Conservation (phyloP, 2,329 filamentous ascomycete genomes). For the Pseudopithomyces chartarum region DNA sequence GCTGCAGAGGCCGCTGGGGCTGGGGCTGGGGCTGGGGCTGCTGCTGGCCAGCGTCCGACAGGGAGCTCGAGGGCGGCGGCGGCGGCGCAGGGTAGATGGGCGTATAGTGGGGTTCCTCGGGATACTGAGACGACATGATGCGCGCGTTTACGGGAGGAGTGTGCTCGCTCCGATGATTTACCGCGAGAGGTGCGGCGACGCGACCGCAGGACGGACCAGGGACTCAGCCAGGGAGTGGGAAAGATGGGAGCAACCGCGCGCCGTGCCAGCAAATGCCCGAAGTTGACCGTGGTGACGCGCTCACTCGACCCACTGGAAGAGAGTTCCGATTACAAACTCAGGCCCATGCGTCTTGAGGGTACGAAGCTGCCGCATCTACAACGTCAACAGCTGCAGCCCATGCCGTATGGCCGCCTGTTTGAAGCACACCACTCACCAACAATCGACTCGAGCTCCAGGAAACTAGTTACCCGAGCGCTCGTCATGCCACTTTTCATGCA, state of each 20-base stretch:
- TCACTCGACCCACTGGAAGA: background rate
- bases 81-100: conserved; percentile 35
- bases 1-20: conserved; percentile 21
- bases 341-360: background rate
- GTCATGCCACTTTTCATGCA: too few species aligned
- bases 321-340: background rate
- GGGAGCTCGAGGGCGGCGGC: background rate
- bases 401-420: background rate
- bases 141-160: background rate
- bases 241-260: background rate
- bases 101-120: conserved; percentile 39
- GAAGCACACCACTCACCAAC: background rate
- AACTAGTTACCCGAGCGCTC: too few species aligned
- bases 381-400: background rate
- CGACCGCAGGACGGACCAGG: background rate
- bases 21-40: conserved; percentile 21
- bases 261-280: background rate
- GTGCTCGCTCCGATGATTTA: conserved; percentile 20
- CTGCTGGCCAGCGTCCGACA: conserved; percentile 5
- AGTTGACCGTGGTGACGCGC: background rate
- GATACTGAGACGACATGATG: conserved; percentile 26
- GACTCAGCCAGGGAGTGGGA: background rate
- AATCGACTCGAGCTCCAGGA: too few species aligned
- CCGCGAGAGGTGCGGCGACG: conserved; percentile 28
- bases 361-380: background rate